These are phyloP conservation scores for Straminergon stramineum DNA, from an alignment of 225 moss, liverwort and hornwort genomes.

Conservation along the genomic window DNA sequence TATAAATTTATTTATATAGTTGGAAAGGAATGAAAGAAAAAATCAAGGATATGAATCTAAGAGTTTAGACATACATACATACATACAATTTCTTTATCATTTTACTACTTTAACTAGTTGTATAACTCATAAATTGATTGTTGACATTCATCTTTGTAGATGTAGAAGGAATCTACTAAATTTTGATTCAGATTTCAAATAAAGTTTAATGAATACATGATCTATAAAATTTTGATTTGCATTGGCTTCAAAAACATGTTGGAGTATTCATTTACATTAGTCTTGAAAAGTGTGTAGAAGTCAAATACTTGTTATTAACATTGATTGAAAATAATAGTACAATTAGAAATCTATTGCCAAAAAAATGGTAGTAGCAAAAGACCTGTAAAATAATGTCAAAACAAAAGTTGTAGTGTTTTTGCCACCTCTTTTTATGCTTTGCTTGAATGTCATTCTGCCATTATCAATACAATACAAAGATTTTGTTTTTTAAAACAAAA, in stretches of 20 bases:
- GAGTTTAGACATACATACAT: fast-evolving
- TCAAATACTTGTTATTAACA: neutral
- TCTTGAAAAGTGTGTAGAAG: neutral
- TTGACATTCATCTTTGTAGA: neutral
- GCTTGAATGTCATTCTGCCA: slow-evolving; percentile 14
- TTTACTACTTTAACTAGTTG: neutral
- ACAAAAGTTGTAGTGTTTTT: slow-evolving; percentile 36
- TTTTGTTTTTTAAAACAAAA: neutral
- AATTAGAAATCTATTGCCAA: neutral
- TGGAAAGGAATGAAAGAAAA: neutral
- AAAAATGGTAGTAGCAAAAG: too few species aligned
- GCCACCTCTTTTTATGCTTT: neutral
- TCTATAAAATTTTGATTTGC: neutral
- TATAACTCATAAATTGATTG: too few species aligned
- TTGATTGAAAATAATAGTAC: neutral
- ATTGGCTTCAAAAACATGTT: neutral
- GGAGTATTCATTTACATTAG: neutral
- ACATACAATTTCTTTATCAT: neutral
- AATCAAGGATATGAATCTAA: neutral
- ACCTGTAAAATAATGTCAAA: slow-evolving; percentile 43
- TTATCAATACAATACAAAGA: neutral
- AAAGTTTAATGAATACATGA: neutral
- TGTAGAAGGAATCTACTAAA: neutral
- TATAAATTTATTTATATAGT: too few species aligned
- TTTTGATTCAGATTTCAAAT: neutral